phyloP scores from a whole-genome alignment of 163 green algal species.

The Smithsoniella earleae region DNA sequence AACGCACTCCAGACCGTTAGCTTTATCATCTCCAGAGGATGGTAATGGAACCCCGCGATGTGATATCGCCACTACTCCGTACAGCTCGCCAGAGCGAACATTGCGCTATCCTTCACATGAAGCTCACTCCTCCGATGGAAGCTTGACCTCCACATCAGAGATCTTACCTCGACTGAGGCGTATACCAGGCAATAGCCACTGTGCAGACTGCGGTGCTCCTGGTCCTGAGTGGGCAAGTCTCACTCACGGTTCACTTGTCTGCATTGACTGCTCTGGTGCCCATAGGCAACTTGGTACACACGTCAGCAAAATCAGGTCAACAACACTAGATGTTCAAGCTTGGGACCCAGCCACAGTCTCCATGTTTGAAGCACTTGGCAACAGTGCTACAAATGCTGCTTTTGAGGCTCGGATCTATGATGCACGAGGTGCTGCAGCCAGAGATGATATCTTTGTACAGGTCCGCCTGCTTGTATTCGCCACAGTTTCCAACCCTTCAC shows the following conservation, averaged over 20 bases:
- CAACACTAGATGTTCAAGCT: constrained; percentile 64
- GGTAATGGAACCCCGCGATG: no score
- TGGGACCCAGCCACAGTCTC: constrained; percentile 59
- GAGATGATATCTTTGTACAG: constrained; percentile 8
- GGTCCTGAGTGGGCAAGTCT: constrained; percentile 71
- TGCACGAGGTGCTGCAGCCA: background rate
- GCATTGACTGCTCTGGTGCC: constrained; percentile 67
- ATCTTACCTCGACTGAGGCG: constrained; percentile 33
- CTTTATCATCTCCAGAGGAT: no score
- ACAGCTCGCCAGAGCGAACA: no score
- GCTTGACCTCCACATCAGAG: background rate
- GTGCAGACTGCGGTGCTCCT: constrained; percentile 61
- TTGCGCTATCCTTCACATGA: no score
- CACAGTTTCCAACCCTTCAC: no score
- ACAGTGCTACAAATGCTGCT: constrained; percentile 49
- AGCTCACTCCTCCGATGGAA: no score
- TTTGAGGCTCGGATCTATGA: constrained; percentile 43
- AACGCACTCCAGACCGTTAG: constrained; percentile 7
- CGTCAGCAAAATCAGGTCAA: constrained; percentile 40
- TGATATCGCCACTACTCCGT: no score
- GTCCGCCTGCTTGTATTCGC: no score
- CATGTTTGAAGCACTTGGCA: constrained; percentile 65
- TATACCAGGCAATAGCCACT: constrained; percentile 56
- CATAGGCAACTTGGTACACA: constrained; percentile 48
- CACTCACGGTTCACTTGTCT: constrained; percentile 63